Base-by-base conservation (phyloP, 495 filamentous ascomycete genomes). In the Xylaria nigripes region DNA sequence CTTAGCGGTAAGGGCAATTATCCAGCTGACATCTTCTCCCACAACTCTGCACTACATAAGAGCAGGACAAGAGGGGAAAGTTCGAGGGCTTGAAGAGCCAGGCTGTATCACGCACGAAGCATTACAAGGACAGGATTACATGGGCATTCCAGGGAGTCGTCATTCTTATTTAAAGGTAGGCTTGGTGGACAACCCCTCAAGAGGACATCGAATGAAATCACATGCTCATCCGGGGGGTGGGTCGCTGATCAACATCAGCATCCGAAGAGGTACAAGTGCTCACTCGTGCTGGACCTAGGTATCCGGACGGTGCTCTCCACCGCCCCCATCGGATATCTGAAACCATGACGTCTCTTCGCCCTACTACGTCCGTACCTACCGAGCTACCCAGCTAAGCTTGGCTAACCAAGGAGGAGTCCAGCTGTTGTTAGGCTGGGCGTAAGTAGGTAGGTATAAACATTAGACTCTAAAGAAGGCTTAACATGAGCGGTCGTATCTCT, bases 221-320 rank as follows among this genome's bases (percentile, higher is more conserved):
- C 42, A 52, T 45, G 50, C 42, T 23, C 42, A 42, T 45, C 27
- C 25, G 49, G 49, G 36, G 38, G 22, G 41, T 24, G 36, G 42
- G 16, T n/a, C 34, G 41, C 36, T 43, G n/a, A n/a, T 21, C 12
- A 40, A 13, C 1, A 8, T 21, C 0, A 27, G 7, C n/a, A 25
- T 22, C 49, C 24, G 23, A 25, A 18, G 19, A 19, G 40, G 19
- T 44, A 36, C 36, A 50, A 50, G 32, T 27, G 30, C 22, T 2
- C 29, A 45, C 36, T 30, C 49, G 19, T 8, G 2, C 6, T 2
- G 21, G 50, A 32, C 32, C 15, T 22, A n/a, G 19, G 13, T 44
- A 16, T 42, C 9, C 36, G 5, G 36, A 29, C 36, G 36, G 18
- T 43, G 32, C 23, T 25, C 49, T 40, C 25, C 8, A 36, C 10